A percentile compares a stretch with the other conserved stretches of the same genome.
Conservation (phyloP, 2,329 filamentous ascomycete species). For the Ramularia endophylla region DNA sequence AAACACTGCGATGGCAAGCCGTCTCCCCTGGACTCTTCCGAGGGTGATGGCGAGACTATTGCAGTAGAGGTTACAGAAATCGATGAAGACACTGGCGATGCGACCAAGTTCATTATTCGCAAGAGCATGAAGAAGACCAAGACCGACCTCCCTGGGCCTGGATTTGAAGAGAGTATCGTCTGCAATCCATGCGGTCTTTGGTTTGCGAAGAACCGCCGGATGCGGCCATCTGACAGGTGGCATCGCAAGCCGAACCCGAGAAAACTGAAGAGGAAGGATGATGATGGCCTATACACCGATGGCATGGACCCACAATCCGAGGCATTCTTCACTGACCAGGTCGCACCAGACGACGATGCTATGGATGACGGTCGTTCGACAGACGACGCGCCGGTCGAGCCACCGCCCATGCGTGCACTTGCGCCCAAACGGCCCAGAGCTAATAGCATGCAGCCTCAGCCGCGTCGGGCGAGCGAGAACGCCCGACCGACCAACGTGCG, state of each 20-base stretch:
- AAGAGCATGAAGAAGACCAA: slow-evolving; percentile 65
- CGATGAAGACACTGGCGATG: slow-evolving; percentile 54
- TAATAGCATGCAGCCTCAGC: slow-evolving; percentile 42
- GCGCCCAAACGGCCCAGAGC: slow-evolving; percentile 35
- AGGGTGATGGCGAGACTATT: slow-evolving; percentile 66
- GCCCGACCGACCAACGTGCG: slow-evolving; percentile 20
- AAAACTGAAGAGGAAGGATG: slow-evolving; percentile 22
- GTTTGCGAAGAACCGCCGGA: slow-evolving; percentile 80
- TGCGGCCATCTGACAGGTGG: slow-evolving; percentile 82
- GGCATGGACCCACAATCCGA: slow-evolving; percentile 28
- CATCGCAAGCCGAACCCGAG: slow-evolving; percentile 37
- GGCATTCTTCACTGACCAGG: slow-evolving; percentile 27
- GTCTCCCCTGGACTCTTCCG: slow-evolving; percentile 62
- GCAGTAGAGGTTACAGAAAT: slow-evolving; percentile 64
- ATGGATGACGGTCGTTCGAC: slow-evolving; percentile 3
- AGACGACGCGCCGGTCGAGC: slow-evolving; percentile 9
- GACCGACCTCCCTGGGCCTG: slow-evolving; percentile 23
- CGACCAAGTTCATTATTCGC: slow-evolving; percentile 65
- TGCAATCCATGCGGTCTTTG: slow-evolving; percentile 97
- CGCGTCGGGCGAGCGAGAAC: slow-evolving; percentile 22
- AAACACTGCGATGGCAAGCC: slow-evolving; percentile 67
- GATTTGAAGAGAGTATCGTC: slow-evolving; percentile 66
- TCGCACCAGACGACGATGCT: slow-evolving; percentile 20
- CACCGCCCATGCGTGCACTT: slow-evolving; percentile 1
- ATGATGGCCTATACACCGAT: slow-evolving; percentile 22